Evolutionary conservation across 1,284 basidiomycete genomes (phyloP).

Genomic region (Trametes sp.): DNA sequence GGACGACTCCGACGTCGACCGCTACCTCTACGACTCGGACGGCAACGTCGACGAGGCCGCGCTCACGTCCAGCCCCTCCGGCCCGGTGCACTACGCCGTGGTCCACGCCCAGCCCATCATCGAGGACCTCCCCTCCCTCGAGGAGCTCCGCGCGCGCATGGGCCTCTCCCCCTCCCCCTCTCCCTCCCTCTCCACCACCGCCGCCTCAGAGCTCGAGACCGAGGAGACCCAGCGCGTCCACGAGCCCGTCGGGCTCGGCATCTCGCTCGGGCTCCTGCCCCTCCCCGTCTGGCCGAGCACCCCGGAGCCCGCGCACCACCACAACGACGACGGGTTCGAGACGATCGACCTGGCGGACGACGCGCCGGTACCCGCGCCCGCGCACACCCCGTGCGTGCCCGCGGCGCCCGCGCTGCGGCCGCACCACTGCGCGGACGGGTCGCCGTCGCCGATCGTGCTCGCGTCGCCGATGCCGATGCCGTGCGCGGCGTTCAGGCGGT

Average conservation of each 20-base stretch:
- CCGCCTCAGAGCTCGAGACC: not conserved
- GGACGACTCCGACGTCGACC: conserved; percentile 17
- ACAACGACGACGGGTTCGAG: conserved; percentile 12
- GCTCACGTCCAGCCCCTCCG: not conserved
- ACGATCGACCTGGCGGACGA: conserved; percentile 22
- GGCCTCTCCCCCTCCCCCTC: not conserved
- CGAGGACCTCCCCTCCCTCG: conserved; percentile 11
- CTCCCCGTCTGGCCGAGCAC: not conserved
- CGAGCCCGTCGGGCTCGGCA: conserved; percentile 2
- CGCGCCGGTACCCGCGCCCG: not conserved
- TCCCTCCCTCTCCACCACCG: not conserved
- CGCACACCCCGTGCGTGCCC: not conserved
- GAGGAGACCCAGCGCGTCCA: not conserved
- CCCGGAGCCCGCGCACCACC: not conserved
- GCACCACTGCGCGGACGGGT: not conserved
- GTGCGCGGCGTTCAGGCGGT: conserved; percentile 9
- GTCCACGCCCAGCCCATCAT: conserved; percentile 8
- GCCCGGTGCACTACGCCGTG: conserved; percentile 3
- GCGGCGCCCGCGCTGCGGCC: conserved; percentile 15
- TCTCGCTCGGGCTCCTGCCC: not conserved
- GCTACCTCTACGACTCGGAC: conserved; percentile 15
- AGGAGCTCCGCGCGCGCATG: conserved; percentile 1
- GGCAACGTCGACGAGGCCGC: conserved; percentile 2
- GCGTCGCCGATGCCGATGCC: not conserved
- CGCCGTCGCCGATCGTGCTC: conserved; percentile 20